Conservation (phyloP, 306 rosid genomes). For the Vachellia pachyceras region DNA sequence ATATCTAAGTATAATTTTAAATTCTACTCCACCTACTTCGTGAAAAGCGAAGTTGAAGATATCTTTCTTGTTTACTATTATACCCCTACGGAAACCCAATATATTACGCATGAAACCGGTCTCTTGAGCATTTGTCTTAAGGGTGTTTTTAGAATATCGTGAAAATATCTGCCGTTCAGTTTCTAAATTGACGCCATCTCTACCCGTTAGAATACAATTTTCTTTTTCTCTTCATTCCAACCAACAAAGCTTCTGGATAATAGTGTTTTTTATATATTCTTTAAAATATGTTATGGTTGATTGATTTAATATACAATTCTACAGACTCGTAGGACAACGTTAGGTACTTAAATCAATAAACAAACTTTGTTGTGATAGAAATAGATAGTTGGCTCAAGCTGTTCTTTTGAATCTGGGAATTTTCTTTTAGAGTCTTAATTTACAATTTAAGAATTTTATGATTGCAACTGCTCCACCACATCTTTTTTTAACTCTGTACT, state of each 20-base stretch:
- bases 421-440: constrained; percentile 6
- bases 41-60: background rate
- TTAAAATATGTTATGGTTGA: background rate
- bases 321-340: background rate
- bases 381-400: background rate
- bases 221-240: background rate
- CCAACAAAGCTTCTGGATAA: background rate
- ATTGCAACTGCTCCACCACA: constrained; percentile 19
- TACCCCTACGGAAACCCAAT: background rate
- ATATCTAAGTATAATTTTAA: background rate
- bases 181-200: background rate
- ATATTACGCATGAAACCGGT: background rate
- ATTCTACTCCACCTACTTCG: background rate
- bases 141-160: background rate
- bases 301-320: background rate
- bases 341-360: background rate
- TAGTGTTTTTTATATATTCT: background rate
- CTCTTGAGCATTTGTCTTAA: background rate
- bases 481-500: constrained; percentile 41
- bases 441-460: constrained; percentile 1
- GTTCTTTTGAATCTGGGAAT: constrained; percentile 7
- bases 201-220: background rate
- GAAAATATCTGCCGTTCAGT: background rate
- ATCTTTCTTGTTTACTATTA: background rate
- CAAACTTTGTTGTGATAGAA: background rate